Evolutionary conservation across 495 filamentous ascomycete species (phyloP).

Genomic region (Apodospora peruviana): DNA sequence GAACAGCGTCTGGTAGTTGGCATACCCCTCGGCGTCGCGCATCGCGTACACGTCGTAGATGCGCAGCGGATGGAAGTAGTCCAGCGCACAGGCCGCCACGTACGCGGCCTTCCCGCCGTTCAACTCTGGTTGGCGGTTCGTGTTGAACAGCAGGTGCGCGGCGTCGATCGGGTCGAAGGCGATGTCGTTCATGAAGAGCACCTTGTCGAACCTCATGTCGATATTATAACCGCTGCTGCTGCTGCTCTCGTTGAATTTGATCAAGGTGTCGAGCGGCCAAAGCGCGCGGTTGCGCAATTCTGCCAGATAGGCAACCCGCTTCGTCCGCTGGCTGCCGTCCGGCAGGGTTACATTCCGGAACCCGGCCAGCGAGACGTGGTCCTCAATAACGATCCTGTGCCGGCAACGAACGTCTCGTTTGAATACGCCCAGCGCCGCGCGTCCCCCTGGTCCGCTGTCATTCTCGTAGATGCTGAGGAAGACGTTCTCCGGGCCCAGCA

Average conservation of each 20-base stretch:
- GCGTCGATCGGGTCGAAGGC: conserved; percentile 66
- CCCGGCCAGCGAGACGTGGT: conserved; percentile 44
- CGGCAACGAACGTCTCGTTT: conserved; percentile 37
- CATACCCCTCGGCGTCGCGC: conserved; percentile 66
- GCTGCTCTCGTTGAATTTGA: conserved; percentile 8
- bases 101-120: conserved; percentile 59
- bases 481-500: conserved; percentile 50
- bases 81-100: conserved; percentile 73
- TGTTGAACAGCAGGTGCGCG: conserved; percentile 69
- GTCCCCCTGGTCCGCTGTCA: conserved; percentile 48
- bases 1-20: conserved; percentile 64
- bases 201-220: conserved; percentile 52
- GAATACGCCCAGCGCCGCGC: conserved; percentile 36
- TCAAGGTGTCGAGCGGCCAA: conserved; percentile 48
- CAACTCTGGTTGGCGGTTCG: conserved; percentile 53
- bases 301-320: conserved; percentile 72
- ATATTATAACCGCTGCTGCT: conserved; percentile 18
- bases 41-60: conserved; percentile 82
- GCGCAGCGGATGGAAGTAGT: conserved; percentile 71
- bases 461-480: conserved; percentile 67
- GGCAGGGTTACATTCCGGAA: conserved; percentile 56
- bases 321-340: conserved; percentile 54
- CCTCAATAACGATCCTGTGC: conserved; percentile 47
- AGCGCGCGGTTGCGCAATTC: conserved; percentile 73
- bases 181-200: conserved; percentile 75